These are phyloP conservation scores for Arthromyces matolae DNA, from an alignment of 768 basidiomycete species.

Conservation along the genomic window DNA sequence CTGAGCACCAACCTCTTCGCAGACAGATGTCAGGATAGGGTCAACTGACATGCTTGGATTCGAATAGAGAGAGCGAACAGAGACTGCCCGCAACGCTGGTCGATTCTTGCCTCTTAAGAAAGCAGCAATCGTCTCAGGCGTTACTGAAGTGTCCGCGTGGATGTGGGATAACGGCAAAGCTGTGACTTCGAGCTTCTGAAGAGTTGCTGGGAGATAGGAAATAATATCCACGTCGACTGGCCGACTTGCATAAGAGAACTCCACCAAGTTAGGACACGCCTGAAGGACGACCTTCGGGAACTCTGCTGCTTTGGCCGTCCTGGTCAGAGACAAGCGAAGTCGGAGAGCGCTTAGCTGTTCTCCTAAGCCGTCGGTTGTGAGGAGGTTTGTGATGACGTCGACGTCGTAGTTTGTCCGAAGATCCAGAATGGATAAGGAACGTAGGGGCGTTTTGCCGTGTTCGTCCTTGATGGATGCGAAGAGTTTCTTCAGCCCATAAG, in stretches of 20 bases:
- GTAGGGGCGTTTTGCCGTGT: constrained; percentile 2
- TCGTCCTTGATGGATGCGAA: constrained; percentile 7
- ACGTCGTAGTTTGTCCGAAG: constrained; percentile 7
- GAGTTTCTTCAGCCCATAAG: constrained; percentile 3
- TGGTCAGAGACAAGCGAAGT: constrained; percentile 4
- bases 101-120: constrained; percentile 6
- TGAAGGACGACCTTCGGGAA: constrained; percentile 5
- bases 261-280: constrained; percentile 6
- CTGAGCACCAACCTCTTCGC: constrained; percentile 6
- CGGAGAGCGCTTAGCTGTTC: constrained; percentile 2
- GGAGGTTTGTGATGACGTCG: constrained; percentile 4
- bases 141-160: constrained; percentile 5
- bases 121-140: constrained; percentile 3
- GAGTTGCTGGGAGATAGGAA: constrained; percentile 5
- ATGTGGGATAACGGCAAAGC: constrained; percentile 7
- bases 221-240: constrained; percentile 3
- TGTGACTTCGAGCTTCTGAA: constrained; percentile 7
- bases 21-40: constrained; percentile 5
- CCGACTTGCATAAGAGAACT: constrained; percentile 8
- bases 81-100: neutral
- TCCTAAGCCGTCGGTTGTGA: neutral
- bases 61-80: constrained; percentile 7
- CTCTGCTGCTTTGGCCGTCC: neutral
- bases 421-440: constrained; percentile 4
- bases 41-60: constrained; percentile 2